Conservation (phyloP, 2,329 filamentous ascomycete genomes). For the Ophiosphaerella korrae region DNA sequence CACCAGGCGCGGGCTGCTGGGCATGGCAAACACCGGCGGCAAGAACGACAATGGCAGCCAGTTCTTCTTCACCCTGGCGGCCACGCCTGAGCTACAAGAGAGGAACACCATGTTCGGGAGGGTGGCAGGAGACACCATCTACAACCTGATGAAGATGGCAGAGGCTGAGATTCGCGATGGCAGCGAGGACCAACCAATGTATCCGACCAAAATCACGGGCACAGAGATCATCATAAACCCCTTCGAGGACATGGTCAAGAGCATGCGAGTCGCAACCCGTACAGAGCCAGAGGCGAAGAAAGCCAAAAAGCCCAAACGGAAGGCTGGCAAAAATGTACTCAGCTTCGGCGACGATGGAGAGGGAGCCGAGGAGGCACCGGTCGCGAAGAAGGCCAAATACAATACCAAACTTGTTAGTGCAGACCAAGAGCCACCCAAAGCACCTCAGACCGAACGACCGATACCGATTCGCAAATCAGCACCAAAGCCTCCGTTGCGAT, state of each 20-base stretch:
- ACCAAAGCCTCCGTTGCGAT: conserved; percentile 29
- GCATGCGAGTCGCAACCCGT: conserved; percentile 61
- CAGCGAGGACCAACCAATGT: conserved; percentile 80
- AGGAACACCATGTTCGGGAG: conserved; percentile 95
- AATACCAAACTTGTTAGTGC: conserved; percentile 72
- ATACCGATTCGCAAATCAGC: conserved; percentile 42
- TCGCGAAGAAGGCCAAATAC: conserved; percentile 77
- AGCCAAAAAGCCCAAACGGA: conserved; percentile 66
- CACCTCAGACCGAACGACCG: conserved; percentile 38
- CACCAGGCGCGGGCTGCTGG: conserved; percentile 85
- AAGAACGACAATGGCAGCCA: conserved; percentile 88
- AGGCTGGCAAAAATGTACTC: conserved; percentile 74
- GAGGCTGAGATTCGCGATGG: conserved; percentile 80
- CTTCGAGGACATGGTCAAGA: conserved; percentile 79
- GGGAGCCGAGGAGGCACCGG: conserved; percentile 60
- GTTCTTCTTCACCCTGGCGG: conserved; percentile 91
- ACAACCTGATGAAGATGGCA: conserved; percentile 92
- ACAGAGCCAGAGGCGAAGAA: conserved; percentile 53
- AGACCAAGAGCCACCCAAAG: conserved; percentile 41
- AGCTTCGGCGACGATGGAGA: conserved; percentile 75
- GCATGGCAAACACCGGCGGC: conserved; percentile 90
- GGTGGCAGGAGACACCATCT: conserved; percentile 91
- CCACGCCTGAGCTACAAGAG: conserved; percentile 81
- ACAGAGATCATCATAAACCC: conserved; percentile 81
- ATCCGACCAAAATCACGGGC: conserved; percentile 77